Conservation (phyloP, 2,329 filamentous ascomycete species). For the Chaetomium globosum region DNA sequence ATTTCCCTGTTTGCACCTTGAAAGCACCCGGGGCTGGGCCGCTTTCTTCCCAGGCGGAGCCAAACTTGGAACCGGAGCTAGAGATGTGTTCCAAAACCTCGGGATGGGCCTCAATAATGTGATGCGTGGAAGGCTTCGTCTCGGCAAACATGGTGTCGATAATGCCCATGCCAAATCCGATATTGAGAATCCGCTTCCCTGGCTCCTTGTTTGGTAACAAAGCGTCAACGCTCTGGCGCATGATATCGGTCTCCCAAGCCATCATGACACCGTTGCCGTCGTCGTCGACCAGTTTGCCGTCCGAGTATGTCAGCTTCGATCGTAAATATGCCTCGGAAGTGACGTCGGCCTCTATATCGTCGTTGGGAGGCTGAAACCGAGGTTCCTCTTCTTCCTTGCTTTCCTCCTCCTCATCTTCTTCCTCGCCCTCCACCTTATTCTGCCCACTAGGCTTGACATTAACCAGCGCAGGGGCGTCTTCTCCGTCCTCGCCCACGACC, state of each 20-base stretch:
- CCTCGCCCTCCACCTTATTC: conserved; percentile 18
- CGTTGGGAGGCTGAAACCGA: conserved; percentile 44
- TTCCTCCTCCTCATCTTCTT: conserved; percentile 23
- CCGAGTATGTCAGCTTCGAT: conserved; percentile 65
- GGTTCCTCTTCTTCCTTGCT: conserved; percentile 25
- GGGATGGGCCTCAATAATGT: conserved; percentile 85
- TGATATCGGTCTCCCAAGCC: conserved; percentile 87
- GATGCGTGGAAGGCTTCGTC: conserved; percentile 68
- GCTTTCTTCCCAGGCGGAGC: conserved; percentile 56
- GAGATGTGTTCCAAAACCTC: conserved; percentile 69
- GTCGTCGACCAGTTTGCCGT: conserved; percentile 70
- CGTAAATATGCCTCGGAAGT: conserved; percentile 70
- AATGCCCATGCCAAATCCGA: conserved; percentile 91
- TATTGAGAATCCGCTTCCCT: conserved; percentile 75
- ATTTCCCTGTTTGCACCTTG: conserved; percentile 72
- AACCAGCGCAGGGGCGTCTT: conserved; percentile 40
- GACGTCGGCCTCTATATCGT: conserved; percentile 50
- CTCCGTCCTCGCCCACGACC: conserved; percentile 40
- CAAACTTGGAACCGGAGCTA: conserved; percentile 54
- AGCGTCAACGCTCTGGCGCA: conserved; percentile 73
- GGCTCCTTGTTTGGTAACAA: conserved; percentile 51
- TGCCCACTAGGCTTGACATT: conserved; percentile 29
- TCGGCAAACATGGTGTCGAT: conserved; percentile 75
- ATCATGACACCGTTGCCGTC: conserved; percentile 89
- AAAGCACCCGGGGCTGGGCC: conserved; percentile 67